These are phyloP conservation scores for Lagenaria siceraria DNA, from an alignment of 306 rosid species.

Conservation along the genomic window DNA sequence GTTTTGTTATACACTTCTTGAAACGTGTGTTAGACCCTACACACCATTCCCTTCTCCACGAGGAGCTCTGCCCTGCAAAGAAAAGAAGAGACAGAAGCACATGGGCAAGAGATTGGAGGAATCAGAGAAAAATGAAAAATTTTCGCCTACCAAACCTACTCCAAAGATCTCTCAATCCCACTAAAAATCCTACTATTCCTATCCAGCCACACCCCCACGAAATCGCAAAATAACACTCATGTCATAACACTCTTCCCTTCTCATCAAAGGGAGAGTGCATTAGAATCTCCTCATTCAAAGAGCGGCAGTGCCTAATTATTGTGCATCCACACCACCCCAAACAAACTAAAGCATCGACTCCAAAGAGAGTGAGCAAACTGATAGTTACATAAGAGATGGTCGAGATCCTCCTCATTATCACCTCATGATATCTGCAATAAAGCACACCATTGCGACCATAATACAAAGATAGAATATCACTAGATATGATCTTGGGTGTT, in stretches of 20 bases:
- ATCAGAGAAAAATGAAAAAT: background rate
- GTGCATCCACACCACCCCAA: background rate
- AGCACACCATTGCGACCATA: background rate
- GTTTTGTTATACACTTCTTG: background rate
- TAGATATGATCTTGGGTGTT: background rate
- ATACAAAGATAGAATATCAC: too few relatives aligned
- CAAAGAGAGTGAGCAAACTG: background rate
- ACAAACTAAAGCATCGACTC: background rate
- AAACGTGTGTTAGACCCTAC: background rate
- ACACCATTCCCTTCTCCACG: background rate
- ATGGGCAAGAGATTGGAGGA: background rate
- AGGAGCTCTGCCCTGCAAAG: background rate
- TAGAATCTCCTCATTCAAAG: background rate
- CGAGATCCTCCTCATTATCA: background rate
- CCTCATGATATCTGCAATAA: background rate
- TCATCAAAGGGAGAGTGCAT: background rate
- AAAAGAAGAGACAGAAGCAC: conserved; percentile 3
- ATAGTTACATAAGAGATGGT: background rate
- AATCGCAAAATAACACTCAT: background rate
- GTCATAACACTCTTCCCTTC: background rate
- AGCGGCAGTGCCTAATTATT: background rate
- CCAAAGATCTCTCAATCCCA: background rate
- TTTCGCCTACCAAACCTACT: background rate
- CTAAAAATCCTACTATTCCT: background rate
- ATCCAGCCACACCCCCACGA: background rate